Evolutionary conservation across 352 stramenopile species (phyloP).

Genomic region (Phytophthora crassamura): DNA sequence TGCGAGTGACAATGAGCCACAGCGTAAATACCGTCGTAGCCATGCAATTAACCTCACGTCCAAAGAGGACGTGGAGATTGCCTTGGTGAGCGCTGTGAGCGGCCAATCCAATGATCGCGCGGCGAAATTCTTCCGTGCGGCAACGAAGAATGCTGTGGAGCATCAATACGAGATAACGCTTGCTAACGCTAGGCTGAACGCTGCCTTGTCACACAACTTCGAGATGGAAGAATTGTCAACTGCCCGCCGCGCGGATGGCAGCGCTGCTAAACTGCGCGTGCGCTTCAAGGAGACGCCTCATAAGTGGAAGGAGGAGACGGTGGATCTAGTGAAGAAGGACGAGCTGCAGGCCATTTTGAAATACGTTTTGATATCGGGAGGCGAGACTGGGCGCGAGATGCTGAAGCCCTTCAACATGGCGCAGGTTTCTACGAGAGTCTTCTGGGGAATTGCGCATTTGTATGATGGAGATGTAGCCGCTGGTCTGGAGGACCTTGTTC

Average conservation of each 20-base stretch:
- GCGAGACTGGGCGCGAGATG: constrained; percentile 85
- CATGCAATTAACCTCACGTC: constrained; percentile 68
- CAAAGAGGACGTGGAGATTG: constrained; percentile 79
- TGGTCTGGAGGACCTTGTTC: constrained; percentile 70
- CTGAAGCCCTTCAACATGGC: constrained; percentile 93
- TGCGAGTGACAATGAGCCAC: constrained; percentile 22
- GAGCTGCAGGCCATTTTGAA: constrained; percentile 82
- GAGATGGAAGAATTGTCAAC: constrained; percentile 53
- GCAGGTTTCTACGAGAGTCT: constrained; percentile 82
- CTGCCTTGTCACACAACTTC: constrained; percentile 66
- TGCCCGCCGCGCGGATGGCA: constrained; percentile 29
- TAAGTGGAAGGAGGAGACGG: constrained; percentile 85
- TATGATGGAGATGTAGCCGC: constrained; percentile 77
- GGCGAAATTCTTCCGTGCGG: constrained; percentile 82
- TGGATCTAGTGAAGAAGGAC: constrained; percentile 66
- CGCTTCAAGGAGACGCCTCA: constrained; percentile 82
- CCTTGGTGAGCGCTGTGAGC: constrained; percentile 72
- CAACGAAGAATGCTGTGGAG: constrained; percentile 78
- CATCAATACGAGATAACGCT: constrained; percentile 83
- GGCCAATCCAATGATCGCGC: constrained; percentile 55
- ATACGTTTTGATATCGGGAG: constrained; percentile 82
- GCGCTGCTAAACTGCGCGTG: constrained; percentile 58
- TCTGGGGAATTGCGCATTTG: constrained; percentile 85
- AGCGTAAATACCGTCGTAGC: constrained; percentile 61
- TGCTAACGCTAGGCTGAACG: constrained; percentile 77